Evolutionary conservation across 805 yeast genomes (phyloP).

Genomic region (Kodamaea leandrae): DNA sequence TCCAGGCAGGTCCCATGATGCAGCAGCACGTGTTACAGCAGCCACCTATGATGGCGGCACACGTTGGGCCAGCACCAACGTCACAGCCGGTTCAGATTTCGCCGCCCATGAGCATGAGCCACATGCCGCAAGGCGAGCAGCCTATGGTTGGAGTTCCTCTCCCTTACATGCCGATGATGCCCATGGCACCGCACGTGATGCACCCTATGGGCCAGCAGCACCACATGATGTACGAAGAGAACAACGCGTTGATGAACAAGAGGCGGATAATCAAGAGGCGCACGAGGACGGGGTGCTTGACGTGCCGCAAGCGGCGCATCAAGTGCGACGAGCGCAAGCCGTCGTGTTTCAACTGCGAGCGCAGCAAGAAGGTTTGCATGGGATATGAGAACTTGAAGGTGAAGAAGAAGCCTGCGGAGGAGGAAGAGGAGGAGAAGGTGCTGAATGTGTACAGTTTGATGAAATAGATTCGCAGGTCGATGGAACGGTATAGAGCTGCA

Average conservation of each 20-base stretch:
- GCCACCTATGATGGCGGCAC: neutral
- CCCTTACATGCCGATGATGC: constrained; percentile 9
- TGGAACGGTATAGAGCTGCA: too few relatives aligned
- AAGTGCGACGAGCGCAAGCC: constrained; percentile 78
- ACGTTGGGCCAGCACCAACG: neutral
- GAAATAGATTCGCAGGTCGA: neutral
- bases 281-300: constrained; percentile 72
- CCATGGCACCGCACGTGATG: constrained; percentile 8
- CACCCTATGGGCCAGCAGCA: constrained; percentile 4
- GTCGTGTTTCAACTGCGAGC: constrained; percentile 63
- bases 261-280: constrained; percentile 53
- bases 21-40: neutral
- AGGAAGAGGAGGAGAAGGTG: constrained; percentile 2
- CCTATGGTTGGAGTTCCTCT: neutral
- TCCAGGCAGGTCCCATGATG: neutral
- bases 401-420: constrained; percentile 7
- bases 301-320: constrained; percentile 67
- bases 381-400: constrained; percentile 49
- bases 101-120: neutral
- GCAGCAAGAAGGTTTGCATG: constrained; percentile 61
- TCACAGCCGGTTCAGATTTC: neutral
- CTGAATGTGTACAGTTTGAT: constrained; percentile 8
- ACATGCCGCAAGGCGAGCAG: neutral
- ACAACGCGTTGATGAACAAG: constrained; percentile 32
- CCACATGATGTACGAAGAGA: constrained; percentile 19